These are phyloP conservation scores for Rhizophagus clarus DNA, from an alignment of 192 early-diverging fungal genomes.

Conservation along the genomic window DNA sequence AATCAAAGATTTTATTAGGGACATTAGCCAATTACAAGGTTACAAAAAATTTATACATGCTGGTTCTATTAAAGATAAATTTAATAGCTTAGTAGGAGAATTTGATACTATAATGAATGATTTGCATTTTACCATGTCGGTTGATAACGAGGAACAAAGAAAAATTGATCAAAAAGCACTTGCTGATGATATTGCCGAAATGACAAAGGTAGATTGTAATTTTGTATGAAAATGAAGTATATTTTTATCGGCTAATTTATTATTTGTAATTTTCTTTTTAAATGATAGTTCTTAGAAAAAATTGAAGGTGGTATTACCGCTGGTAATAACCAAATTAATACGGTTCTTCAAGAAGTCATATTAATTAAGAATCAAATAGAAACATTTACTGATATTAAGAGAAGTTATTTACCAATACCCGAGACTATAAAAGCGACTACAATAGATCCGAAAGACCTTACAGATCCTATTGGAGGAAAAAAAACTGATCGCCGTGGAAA, in stretches of 20 bases:
- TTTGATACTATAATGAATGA: background rate
- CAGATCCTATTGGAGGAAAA: background rate
- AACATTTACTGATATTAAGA: background rate
- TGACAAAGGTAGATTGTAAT: slow-evolving; percentile 3
- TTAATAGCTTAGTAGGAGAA: slow-evolving; percentile 1
- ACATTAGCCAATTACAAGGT: slow-evolving; percentile 10
- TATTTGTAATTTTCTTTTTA: background rate
- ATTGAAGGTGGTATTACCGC: background rate
- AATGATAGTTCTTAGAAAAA: background rate
- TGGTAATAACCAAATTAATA: background rate
- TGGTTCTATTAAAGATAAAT: background rate
- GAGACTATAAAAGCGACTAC: background rate
- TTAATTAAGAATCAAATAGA: slow-evolving; percentile 22
- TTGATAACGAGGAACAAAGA: slow-evolving; percentile 14
- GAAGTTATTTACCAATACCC: background rate
- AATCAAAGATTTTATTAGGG: slow-evolving; percentile 22
- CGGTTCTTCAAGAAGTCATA: background rate
- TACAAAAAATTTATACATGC: slow-evolving; percentile 17
- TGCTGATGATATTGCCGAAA: background rate
- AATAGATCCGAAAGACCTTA: background rate
- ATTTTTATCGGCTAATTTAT: too few species aligned
- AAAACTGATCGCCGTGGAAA: background rate
- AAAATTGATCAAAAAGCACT: slow-evolving; percentile 16
- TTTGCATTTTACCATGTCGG: slow-evolving; percentile 5
- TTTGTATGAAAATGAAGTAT: too few species aligned